Evolutionary conservation across 805 yeast genomes (phyloP), one percentile per base, ranked within the genome.

Genomic region (Monosporozyma unispora): DNA sequence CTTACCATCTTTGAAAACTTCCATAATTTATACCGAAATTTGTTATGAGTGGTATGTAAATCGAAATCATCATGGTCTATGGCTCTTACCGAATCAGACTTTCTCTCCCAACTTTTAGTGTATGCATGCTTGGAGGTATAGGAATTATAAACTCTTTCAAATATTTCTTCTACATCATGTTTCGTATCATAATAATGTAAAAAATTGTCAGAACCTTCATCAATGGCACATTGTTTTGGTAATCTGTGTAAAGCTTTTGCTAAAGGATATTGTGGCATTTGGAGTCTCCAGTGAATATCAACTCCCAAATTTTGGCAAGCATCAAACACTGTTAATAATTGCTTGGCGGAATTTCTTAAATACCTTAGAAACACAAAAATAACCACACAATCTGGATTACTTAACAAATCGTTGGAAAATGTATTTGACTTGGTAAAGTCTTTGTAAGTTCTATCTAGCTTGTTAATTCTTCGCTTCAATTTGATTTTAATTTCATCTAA

Each of bases 121-220:
- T 64, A 51, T 25, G 59, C 57, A 45, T 64, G 67, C 47, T 69
- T 66, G 1, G 79, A 74, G 0, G 78, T 73, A 52, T 73, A 73
- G 21, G 70, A 54, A 50, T 72, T 72, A 55, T 73, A 71, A 3
- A 74, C 66, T 48, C 70, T 63, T 44, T 70, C 73, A 53, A 76
- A 74, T 1, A 75, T 70, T 46, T 72, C 75, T 49, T 71, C 74
- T 6, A 76, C 77, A 45, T 73, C 78, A 14, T 61, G 44, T 49
- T 71, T 71, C 1, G 74, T 64, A 48, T 72, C 75, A 47, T 64
- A 66, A 52, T 73, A 75, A 39, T 70, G 67, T 18, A 69, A 64
- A 7, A 72, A 70, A n/a, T 69, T 64, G 23, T 70, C 70, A 2
- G 75, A 72, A 18, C 80, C 80, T 54, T 72, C 72, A 57, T 76